A percentile compares a stretch with the other conserved stretches of the same genome.
These are phyloP conservation scores for Raddia guianensis DNA, from an alignment of 176 grass and related monocot species.

Conservation along the genomic window DNA sequence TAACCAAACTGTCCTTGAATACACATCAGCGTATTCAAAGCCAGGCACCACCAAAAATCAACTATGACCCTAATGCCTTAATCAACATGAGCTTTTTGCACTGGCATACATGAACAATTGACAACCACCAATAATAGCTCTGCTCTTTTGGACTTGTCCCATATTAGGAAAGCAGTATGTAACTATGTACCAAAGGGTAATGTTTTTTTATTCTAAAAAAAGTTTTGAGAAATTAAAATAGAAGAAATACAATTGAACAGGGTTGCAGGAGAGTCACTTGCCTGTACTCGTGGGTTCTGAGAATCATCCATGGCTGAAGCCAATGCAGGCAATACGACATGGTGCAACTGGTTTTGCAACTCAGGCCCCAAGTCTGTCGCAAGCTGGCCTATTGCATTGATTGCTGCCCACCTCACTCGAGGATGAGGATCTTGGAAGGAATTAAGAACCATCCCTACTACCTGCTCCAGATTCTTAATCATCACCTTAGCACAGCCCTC, in stretches of 20 bases:
- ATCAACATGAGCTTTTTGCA: not conserved
- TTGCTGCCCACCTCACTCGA: slow-evolving; percentile 93
- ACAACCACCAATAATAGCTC: not conserved
- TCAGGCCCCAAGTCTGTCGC: slow-evolving; percentile 92
- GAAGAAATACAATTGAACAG: slow-evolving; percentile 2
- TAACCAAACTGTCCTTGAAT: not conserved
- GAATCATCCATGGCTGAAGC: slow-evolving; percentile 92
- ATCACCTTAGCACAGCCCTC: slow-evolving; percentile 97
- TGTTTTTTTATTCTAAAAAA: no score
- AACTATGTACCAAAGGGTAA: not conserved
- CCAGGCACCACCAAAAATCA: not conserved
- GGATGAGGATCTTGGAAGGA: slow-evolving; percentile 87
- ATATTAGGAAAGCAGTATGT: not conserved
- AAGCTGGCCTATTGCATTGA: slow-evolving; percentile 94
- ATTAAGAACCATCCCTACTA: slow-evolving; percentile 88
- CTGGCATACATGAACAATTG: not conserved
- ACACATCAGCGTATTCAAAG: not conserved
- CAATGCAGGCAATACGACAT: slow-evolving; percentile 77
- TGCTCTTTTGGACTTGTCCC: not conserved
- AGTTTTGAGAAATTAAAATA: slow-evolving; percentile 6
- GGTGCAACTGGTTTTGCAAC: slow-evolving; percentile 80
- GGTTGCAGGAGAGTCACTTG: slow-evolving; percentile 47
- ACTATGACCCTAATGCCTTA: not conserved
- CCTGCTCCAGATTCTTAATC: slow-evolving; percentile 94
- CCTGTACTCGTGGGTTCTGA: slow-evolving; percentile 94